A percentile compares a stretch with the other conserved stretches of the same genome.
Conservation (phyloP, 2,329 filamentous ascomycete species). For the Nectriaceae sp. region DNA sequence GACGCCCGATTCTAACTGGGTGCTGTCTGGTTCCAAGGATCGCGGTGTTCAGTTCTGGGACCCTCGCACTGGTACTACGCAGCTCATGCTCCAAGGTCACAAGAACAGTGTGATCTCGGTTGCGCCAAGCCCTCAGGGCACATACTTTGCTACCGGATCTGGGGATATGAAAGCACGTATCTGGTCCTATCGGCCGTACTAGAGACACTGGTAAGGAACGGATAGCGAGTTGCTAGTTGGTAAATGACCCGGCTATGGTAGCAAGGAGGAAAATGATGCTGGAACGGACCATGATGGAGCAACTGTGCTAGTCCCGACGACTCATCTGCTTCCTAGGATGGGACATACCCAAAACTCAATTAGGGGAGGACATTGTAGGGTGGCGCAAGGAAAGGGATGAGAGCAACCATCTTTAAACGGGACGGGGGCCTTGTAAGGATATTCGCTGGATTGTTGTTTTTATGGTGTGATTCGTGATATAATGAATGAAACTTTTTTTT, state of each 20-base stretch:
- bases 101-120: slow-evolving; percentile 98
- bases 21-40: slow-evolving; percentile 96
- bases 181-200: slow-evolving; percentile 75
- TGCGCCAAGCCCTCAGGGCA: slow-evolving; percentile 85
- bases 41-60: slow-evolving; percentile 96
- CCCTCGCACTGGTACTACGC: slow-evolving; percentile 79
- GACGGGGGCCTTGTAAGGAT: slow-evolving; percentile 24
- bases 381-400: slow-evolving; percentile 31
- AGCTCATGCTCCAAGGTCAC: slow-evolving; percentile 90
- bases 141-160: slow-evolving; percentile 92
- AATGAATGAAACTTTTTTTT: slow-evolving; percentile 27
- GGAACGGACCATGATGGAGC: no score
- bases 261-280: no score
- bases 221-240: slow-evolving; percentile 12
- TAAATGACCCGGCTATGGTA: slow-evolving; percentile 10
- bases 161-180: slow-evolving; percentile 98
- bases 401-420: slow-evolving; percentile 29
- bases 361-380: no score
- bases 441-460: slow-evolving; percentile 22
- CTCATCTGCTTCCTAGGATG: no score
- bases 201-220: slow-evolving; percentile 27
- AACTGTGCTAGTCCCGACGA: no score
- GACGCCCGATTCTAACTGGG: slow-evolving; percentile 92
- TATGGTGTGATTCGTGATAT: slow-evolving; percentile 25
- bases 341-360: no score